Percentiles rank a stretch among this genome's conserved stretches.
phyloP scores from a whole-genome alignment of 176 grass and related monocot species.

The Melocanna baccifera region DNA sequence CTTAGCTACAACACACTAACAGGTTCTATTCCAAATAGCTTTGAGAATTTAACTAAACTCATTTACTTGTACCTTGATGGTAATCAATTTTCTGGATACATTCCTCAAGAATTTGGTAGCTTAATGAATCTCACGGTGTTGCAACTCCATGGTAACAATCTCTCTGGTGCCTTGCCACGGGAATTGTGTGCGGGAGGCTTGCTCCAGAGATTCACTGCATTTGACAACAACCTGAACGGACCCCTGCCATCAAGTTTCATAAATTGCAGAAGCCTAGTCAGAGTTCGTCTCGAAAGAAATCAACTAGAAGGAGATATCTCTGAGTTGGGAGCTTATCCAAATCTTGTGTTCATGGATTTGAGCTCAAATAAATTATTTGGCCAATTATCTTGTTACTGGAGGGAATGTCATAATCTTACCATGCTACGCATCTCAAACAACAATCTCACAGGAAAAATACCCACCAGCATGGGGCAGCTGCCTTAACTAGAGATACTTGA shows the following conservation, averaged over 20 bases:
- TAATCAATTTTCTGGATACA: background rate
- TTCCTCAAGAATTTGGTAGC: background rate
- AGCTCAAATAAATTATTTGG: background rate
- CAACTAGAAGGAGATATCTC: slow-evolving; percentile 20
- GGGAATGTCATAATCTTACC: background rate
- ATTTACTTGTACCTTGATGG: too few species aligned
- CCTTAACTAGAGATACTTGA: background rate
- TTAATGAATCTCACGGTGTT: accelerated
- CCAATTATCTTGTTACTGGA: too few species aligned
- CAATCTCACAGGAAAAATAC: too few species aligned
- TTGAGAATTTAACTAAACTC: background rate
- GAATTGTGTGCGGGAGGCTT: background rate
- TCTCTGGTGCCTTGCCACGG: background rate
- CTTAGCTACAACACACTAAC: too few species aligned
- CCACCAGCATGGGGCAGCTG: background rate
- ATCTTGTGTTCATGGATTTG: background rate
- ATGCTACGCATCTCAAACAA: background rate
- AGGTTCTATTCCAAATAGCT: background rate
- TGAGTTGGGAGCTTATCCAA: too few species aligned
- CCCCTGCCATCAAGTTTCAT: background rate
- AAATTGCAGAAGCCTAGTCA: background rate
- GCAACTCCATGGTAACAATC: background rate
- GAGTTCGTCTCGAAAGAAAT: slow-evolving; percentile 15
- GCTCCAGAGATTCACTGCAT: background rate
- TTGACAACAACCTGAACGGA: background rate